phyloP scores from a whole-genome alignment of 2,329 filamentous ascomycete genomes.

The Botrytis fabae region DNA sequence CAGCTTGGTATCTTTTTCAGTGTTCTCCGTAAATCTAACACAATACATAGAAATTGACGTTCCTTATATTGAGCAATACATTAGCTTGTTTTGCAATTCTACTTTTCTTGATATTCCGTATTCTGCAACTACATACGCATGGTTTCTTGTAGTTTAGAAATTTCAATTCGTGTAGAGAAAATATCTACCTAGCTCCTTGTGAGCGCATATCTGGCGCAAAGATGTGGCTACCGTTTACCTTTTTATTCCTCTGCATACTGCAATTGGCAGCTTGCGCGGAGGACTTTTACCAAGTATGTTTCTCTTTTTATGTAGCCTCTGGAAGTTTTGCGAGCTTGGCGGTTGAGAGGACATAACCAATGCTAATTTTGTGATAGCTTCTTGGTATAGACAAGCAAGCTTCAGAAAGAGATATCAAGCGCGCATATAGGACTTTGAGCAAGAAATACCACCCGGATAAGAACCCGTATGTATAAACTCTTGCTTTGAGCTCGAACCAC shows the following conservation, averaged over 20 bases:
- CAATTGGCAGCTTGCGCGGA: constrained; percentile 60
- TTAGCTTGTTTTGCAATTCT: constrained; percentile 11
- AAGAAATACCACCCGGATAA: constrained; percentile 98
- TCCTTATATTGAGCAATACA: constrained; percentile 12
- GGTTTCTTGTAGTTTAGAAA: constrained; percentile 7
- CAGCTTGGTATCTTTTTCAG: constrained; percentile 26
- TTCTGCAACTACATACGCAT: not conserved
- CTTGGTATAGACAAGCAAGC: constrained; percentile 79
- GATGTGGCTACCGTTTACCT: constrained; percentile 54
- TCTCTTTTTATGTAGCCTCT: not conserved
- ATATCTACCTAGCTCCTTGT: constrained; percentile 21
- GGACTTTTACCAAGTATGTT: constrained; percentile 74
- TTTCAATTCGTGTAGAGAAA: constrained; percentile 13
- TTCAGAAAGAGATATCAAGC: constrained; percentile 85
- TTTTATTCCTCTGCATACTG: constrained; percentile 55
- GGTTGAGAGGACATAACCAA: not conserved
- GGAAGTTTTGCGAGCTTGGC: not conserved
- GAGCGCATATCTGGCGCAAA: constrained; percentile 34
- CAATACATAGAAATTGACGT: not conserved
- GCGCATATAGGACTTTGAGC: constrained; percentile 85
- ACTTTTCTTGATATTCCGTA: not conserved
- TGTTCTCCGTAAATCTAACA: constrained; percentile 3
- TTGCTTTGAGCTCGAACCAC: not conserved
- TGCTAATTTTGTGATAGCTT: constrained; percentile 52
- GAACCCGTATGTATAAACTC: constrained; percentile 70